A percentile compares a stretch with the other conserved stretches of the same genome.
Conservation (phyloP, 208 protist species). For the Histomonas meleagridis region DNA sequence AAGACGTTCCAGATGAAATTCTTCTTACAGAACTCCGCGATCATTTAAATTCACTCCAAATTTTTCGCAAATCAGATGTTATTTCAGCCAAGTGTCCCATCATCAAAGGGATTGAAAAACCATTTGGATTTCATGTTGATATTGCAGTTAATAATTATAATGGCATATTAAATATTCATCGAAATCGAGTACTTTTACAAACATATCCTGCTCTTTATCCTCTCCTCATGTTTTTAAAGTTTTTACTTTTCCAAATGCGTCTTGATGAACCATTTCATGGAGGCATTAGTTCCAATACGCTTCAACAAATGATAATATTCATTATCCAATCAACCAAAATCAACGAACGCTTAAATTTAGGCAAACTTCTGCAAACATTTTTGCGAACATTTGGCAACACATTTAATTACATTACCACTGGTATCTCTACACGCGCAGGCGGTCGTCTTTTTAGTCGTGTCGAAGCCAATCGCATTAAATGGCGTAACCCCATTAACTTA, state of each 20-base stretch:
- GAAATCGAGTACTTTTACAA: neutral
- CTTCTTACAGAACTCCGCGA: neutral
- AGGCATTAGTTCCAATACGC: neutral
- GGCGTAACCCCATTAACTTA: neutral
- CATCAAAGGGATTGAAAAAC: slow-evolving; percentile 6
- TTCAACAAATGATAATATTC: neutral
- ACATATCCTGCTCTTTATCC: neutral
- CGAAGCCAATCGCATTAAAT: neutral
- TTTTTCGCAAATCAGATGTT: neutral
- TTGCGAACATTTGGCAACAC: neutral
- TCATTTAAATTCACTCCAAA: neutral
- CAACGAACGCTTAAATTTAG: neutral
- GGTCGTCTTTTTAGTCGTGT: neutral
- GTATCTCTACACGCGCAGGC: neutral
- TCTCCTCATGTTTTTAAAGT: neutral
- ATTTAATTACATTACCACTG: slow-evolving; percentile 22
- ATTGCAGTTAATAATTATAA: slow-evolving; percentile 11
- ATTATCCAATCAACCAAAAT: neutral
- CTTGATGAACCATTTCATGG: slow-evolving; percentile 22
- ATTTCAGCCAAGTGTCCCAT: neutral
- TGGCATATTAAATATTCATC: neutral
- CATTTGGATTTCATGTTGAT: slow-evolving; percentile 1
- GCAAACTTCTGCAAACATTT: neutral
- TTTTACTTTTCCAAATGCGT: neutral
- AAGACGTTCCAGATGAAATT: neutral